Conservation (phyloP, 2,329 filamentous ascomycete genomes). For the Penicillium sp. region DNA sequence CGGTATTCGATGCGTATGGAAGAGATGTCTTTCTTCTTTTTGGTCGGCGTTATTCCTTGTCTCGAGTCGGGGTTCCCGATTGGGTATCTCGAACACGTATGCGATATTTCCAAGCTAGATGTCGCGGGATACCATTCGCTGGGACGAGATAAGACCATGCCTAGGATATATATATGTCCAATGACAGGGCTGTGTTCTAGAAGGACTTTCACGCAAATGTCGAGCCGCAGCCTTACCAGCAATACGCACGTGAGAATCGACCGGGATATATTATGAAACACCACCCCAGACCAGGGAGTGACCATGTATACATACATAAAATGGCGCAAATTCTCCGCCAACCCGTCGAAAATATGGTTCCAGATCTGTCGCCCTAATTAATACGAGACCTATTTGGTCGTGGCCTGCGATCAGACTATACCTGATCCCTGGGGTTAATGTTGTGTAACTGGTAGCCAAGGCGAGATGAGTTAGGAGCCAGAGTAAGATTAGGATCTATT, state of each 20-base stretch:
- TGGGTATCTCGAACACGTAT: neutral
- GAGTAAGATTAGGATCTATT: neutral
- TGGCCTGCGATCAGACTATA: neutral
- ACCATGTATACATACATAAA: neutral
- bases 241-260: neutral
- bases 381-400: conserved; percentile 2
- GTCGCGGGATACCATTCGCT: neutral
- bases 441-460: neutral
- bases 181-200: neutral
- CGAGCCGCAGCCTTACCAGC: neutral
- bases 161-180: neutral
- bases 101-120: neutral
- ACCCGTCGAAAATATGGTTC: neutral
- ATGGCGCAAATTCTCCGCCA: neutral
- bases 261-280: conserved; percentile 7
- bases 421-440: conserved; percentile 1
- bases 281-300: neutral
- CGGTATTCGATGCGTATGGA: no score
- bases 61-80: neutral
- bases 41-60: neutral
- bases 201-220: neutral
- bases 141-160: neutral
- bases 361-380: neutral
- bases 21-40: neutral
- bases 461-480: neutral